Conservation (phyloP, 345 rosid species). For the Chamaenerion angustifolium region DNA sequence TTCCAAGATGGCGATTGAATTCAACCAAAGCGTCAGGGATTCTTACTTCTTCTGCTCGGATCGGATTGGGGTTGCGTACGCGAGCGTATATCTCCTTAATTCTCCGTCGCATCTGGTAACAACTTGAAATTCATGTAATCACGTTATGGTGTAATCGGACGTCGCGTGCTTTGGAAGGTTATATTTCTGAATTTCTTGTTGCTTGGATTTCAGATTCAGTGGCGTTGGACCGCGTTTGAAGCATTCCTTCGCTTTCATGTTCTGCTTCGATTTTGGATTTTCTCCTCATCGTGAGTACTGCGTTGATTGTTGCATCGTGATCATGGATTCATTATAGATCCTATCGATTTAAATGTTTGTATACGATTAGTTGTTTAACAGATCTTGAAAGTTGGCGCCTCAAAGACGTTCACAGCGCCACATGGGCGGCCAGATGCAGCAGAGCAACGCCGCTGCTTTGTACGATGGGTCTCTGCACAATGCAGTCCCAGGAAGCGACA, state of each 20-base stretch:
- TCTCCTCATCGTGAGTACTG: constrained; percentile 39
- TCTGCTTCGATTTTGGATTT: constrained; percentile 33
- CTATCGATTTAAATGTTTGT: neutral
- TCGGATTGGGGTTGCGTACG: neutral
- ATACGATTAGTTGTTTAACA: constrained; percentile 33
- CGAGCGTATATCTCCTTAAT: no score
- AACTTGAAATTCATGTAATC: no score
- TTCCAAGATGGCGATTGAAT: neutral
- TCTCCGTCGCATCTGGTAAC: no score
- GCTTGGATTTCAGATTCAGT: no score
- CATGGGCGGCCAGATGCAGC: no score
- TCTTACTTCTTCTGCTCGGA: neutral
- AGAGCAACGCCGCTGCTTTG: no score
- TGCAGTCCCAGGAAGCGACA: no score
- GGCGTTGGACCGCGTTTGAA: constrained; percentile 4
- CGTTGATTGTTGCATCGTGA: neutral
- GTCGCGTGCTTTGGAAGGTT: no score
- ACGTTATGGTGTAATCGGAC: no score
- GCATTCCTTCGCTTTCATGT: constrained; percentile 22
- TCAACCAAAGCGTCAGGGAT: neutral
- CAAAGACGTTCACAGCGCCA: constrained; percentile 99
- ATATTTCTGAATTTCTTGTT: neutral
- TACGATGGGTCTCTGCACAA: no score
- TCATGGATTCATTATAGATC: no score
- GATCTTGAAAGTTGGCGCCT: constrained; percentile 97